Conservation (phyloP, 106 monocot species). For the Chionographis japonica region DNA sequence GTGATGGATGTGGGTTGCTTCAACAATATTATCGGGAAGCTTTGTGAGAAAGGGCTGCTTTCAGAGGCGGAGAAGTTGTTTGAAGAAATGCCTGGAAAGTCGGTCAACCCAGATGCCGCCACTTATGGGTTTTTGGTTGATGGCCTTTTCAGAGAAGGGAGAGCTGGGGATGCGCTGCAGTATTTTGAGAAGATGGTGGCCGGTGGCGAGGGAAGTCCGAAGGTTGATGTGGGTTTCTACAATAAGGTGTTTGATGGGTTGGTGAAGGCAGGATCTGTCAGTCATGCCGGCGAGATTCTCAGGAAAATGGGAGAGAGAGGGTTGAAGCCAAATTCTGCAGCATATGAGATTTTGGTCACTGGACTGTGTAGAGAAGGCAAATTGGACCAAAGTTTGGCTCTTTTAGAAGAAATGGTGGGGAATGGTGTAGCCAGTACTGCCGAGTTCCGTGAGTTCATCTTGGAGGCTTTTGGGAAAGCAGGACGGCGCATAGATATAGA, state of each 20-base stretch:
- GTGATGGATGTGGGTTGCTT: slow-evolving; percentile 81
- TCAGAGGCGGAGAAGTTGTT: slow-evolving; percentile 70
- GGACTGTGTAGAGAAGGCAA: slow-evolving; percentile 48
- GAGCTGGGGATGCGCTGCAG: slow-evolving; percentile 51
- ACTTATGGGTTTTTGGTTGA: slow-evolving; percentile 72
- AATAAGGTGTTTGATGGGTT: slow-evolving; percentile 76
- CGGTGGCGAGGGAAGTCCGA: slow-evolving; percentile 43
- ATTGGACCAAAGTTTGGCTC: slow-evolving; percentile 37
- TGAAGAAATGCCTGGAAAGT: slow-evolving; percentile 68
- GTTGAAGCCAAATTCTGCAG: slow-evolving; percentile 31
- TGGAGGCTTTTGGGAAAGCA: slow-evolving; percentile 41
- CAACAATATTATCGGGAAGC: slow-evolving; percentile 88
- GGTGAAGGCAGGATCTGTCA: slow-evolving; percentile 41
- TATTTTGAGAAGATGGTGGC: slow-evolving; percentile 54
- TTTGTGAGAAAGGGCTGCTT: slow-evolving; percentile 60
- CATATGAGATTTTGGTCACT: slow-evolving; percentile 56
- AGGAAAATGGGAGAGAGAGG: slow-evolving; percentile 59
- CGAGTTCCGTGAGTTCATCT: slow-evolving; percentile 35
- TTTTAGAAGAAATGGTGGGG: slow-evolving; percentile 61
- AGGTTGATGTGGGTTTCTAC: slow-evolving; percentile 47
- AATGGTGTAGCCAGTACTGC: slow-evolving; percentile 19
- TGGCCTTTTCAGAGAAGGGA: slow-evolving; percentile 49
- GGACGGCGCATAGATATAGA: slow-evolving; percentile 53
- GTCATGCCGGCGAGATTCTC: slow-evolving; percentile 54
- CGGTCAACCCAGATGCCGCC: slow-evolving; percentile 50